Evolutionary conservation across 305 asterid genomes (phyloP), one percentile per base, ranked within the genome.

Genomic region (Caryopteris hybrid): DNA sequence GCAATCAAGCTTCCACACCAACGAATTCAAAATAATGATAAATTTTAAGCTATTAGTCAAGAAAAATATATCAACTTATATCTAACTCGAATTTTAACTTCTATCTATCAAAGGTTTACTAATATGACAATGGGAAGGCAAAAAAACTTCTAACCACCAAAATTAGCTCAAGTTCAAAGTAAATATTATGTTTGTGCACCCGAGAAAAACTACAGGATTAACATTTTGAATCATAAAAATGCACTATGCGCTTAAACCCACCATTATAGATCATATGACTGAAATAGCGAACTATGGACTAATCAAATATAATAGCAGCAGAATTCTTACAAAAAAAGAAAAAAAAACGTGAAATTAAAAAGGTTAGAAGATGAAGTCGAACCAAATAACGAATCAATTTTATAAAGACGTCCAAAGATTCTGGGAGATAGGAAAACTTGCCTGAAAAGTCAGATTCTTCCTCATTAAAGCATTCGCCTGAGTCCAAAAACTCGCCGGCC

Each of bases 401-500:
- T 1, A 43, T 20, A 58, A 68, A 59, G 43, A 12, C 38, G 7
- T 22, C 42, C 36, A 31, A 13, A 8, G 29, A 13, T 33, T 39
- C n/a, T 48, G 23, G 56, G 8, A 21, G 7, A 27, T 0, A 31
- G 8, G 31, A 41, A 45, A 38, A 62, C 76, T 61, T 38, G 63
- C 99, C 96, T 93, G 99, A 79, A 86, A 88, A 68, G 88, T 87
- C 78, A 93, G 72, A 75, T 93, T 93, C 81, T 93, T 91, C 79
- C 96, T 78, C 31, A 93, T 92, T 78, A 93, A 74, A 79, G 99
- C 99, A 84, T 93, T 78, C 8, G 99, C 96, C 83, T 91, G 99
- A 18, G 96, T 91, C 86, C 90, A 83, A 59, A 83, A 89, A 71
- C 86, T 91, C 52, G 98, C 82, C 47, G 82, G 83, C 34, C 86